phyloP scores from a whole-genome alignment of 176 grass and related monocot species.

The Olyra latifolia region DNA sequence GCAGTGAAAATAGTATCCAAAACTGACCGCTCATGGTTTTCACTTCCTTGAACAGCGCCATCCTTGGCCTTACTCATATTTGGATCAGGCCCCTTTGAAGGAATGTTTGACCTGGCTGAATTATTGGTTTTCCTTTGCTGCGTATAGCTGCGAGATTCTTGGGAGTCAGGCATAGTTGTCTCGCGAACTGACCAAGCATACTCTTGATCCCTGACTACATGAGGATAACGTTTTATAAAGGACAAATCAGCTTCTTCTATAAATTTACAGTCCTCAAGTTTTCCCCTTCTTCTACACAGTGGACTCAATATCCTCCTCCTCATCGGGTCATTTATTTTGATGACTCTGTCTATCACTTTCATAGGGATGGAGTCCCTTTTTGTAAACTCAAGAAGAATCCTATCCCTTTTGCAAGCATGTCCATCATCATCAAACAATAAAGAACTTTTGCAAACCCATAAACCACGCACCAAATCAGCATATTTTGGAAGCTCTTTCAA shows the following conservation, averaged over 20 bases:
- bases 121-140: slow-evolving; percentile 33
- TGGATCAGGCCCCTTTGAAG: slow-evolving; percentile 31
- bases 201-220: slow-evolving; percentile 59
- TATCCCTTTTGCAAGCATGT: slow-evolving; percentile 50
- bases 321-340: neutral
- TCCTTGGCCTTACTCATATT: slow-evolving; percentile 35
- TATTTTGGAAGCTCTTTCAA: slow-evolving; percentile 51
- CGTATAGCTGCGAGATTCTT: neutral
- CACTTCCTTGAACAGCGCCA: slow-evolving; percentile 36
- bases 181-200: slow-evolving; percentile 46
- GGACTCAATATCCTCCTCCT: slow-evolving; percentile 32
- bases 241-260: slow-evolving; percentile 45
- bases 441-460: slow-evolving; percentile 79
- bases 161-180: slow-evolving; percentile 4
- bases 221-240: slow-evolving; percentile 56
- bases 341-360: slow-evolving; percentile 1
- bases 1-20: slow-evolving; percentile 51
- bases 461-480: slow-evolving; percentile 66
- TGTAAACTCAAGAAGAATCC: slow-evolving; percentile 52
- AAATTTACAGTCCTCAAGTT: slow-evolving; percentile 60
- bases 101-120: slow-evolving; percentile 16
- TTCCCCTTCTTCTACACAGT: slow-evolving; percentile 47
- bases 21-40: slow-evolving; percentile 29
- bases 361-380: slow-evolving; percentile 43
- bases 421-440: slow-evolving; percentile 57